A percentile compares a stretch with the other conserved stretches of the same genome.
Evolutionary conservation across 495 filamentous ascomycete species (phyloP).

Genomic region (Extremus antarcticus): DNA sequence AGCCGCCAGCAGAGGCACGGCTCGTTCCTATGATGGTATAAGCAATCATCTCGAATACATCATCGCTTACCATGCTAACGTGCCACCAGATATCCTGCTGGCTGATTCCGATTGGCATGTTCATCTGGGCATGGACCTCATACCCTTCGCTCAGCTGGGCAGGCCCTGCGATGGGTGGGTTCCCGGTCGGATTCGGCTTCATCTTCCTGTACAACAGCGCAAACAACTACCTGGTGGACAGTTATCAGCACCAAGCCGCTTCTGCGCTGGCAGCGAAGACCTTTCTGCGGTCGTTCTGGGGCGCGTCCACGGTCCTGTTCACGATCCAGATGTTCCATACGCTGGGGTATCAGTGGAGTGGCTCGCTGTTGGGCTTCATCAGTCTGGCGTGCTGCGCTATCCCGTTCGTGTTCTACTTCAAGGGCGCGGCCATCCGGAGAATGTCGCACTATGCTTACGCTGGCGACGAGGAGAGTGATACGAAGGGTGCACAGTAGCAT

Average conservation of each 20-base stretch:
- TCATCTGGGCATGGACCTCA: constrained; percentile 73
- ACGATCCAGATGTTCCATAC: constrained; percentile 30
- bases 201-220: constrained; percentile 53
- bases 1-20: constrained; percentile 44
- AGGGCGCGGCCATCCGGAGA: constrained; percentile 55
- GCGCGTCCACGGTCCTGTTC: constrained; percentile 44
- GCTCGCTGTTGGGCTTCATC: constrained; percentile 31
- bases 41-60: neutral
- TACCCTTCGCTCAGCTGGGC: constrained; percentile 42
- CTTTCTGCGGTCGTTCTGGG: constrained; percentile 49
- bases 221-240: constrained; percentile 68
- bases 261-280: constrained; percentile 56
- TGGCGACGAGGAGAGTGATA: constrained; percentile 35
- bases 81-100: constrained; percentile 58
- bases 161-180: constrained; percentile 50
- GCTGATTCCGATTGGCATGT: constrained; percentile 53
- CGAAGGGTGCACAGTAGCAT: too few species aligned
- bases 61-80: constrained; percentile 24
- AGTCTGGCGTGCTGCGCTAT: constrained; percentile 27
- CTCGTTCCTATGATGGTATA: constrained; percentile 75
- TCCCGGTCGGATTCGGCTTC: constrained; percentile 60
- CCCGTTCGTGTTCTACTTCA: constrained; percentile 46
- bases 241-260: constrained; percentile 61
- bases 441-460: constrained; percentile 56
- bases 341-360: constrained; percentile 31